Percentiles rank a stretch among this genome's conserved stretches.
Evolutionary conservation across 2,329 filamentous ascomycete genomes (phyloP).

Genomic region (Pseudonectria buxi): DNA sequence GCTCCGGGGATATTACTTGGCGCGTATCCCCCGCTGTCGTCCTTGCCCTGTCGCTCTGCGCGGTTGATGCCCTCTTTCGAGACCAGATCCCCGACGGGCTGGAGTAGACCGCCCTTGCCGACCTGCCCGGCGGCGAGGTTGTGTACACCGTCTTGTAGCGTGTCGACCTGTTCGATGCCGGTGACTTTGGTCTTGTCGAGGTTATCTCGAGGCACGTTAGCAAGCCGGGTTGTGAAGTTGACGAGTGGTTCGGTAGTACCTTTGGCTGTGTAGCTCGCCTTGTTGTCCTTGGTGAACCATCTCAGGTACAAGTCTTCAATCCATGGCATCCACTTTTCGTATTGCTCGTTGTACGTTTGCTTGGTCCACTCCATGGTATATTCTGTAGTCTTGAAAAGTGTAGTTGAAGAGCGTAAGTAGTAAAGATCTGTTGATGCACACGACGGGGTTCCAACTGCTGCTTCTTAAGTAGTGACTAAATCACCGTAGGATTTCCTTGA

Average conservation of each 20-base stretch:
- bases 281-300: conserved; percentile 73
- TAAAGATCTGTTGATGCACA: background rate
- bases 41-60: conserved; percentile 56
- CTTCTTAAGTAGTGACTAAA: background rate
- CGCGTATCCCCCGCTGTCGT: conserved; percentile 48
- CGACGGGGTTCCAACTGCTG: background rate
- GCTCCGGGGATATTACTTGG: conserved; percentile 25
- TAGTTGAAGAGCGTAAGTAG: too few relatives aligned
- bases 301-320: conserved; percentile 65
- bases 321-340: conserved; percentile 72
- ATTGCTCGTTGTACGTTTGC: conserved; percentile 62
- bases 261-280: conserved; percentile 64
- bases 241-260: conserved; percentile 35
- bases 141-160: conserved; percentile 61
- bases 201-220: conserved; percentile 41
- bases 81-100: conserved; percentile 55
- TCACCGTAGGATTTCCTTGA: too few relatives aligned
- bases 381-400: background rate
- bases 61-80: conserved; percentile 62
- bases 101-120: conserved; percentile 59
- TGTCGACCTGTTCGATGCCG: conserved; percentile 59
- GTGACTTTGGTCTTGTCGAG: conserved; percentile 66
- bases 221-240: background rate
- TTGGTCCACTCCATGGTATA: conserved; percentile 48
- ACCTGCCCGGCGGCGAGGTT: conserved; percentile 56